A percentile compares a stretch with the other conserved stretches of the same genome.
Evolutionary conservation across 371 early-diverging fungal species (phyloP).

Genomic region (Gilbertella persicaria): DNA sequence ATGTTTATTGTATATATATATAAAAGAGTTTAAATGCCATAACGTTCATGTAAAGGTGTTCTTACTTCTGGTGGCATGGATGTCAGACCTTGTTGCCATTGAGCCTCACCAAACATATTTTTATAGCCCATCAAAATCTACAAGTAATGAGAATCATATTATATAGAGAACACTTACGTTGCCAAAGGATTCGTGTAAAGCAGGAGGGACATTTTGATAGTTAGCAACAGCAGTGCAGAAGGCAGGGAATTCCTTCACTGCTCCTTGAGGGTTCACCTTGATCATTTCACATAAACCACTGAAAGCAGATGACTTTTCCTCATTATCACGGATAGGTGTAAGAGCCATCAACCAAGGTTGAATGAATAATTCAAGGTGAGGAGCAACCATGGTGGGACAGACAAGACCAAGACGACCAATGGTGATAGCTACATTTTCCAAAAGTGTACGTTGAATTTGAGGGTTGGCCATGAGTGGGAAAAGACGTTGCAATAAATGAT

Average conservation of each 20-base stretch:
- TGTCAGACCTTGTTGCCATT: constrained; percentile 65
- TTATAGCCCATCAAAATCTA: constrained; percentile 73
- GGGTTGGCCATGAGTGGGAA: constrained; percentile 76
- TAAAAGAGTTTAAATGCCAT: constrained; percentile 64
- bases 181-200: constrained; percentile 69
- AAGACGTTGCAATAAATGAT: constrained; percentile 77
- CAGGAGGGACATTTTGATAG: constrained; percentile 64
- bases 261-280: constrained; percentile 82
- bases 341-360: constrained; percentile 76
- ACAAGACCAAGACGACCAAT: constrained; percentile 90
- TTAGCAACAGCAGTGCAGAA: constrained; percentile 76
- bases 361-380: constrained; percentile 74
- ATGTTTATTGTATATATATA: no score
- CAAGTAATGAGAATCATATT: background rate
- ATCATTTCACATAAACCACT: constrained; percentile 90
- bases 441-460: constrained; percentile 68
- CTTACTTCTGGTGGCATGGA: constrained; percentile 62
- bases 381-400: constrained; percentile 79
- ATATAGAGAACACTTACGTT: constrained; percentile 41
- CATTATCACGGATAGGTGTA: constrained; percentile 78
- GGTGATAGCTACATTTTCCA: constrained; percentile 94
- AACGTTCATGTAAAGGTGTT: constrained; percentile 60
- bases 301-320: constrained; percentile 94
- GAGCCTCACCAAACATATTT: constrained; percentile 67
- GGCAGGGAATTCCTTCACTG: constrained; percentile 65